Conservation (phyloP, 2,329 filamentous ascomycete species). For the Aspergillus sergii region DNA sequence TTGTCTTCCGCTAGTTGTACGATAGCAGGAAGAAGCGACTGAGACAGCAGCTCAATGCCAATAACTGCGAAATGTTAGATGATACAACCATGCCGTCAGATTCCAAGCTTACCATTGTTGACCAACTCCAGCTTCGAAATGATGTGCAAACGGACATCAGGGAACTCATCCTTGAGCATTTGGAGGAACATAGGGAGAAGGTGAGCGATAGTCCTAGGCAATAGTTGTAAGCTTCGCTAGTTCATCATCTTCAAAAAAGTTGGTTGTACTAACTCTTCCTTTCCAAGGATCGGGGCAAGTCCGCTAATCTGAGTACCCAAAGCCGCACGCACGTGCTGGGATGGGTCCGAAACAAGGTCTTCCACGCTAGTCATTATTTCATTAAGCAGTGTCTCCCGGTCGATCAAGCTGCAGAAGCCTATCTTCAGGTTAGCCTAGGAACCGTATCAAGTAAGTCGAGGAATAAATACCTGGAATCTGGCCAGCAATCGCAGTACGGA, state of each 20-base stretch:
- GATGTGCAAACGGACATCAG: constrained; percentile 96
- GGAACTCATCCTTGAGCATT: constrained; percentile 99
- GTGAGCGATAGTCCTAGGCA: constrained; percentile 82
- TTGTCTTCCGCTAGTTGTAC: constrained; percentile 98
- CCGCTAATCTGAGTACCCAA: constrained; percentile 97
- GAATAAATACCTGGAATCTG: constrained; percentile 76
- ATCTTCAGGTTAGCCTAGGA: constrained; percentile 23
- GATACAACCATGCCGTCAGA: background rate
- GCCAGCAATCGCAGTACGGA: constrained; percentile 92
- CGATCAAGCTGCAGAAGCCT: constrained; percentile 91
- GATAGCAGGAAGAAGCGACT: constrained; percentile 94
- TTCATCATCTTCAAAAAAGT: too few relatives aligned
- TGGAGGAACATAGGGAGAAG: constrained; percentile 97
- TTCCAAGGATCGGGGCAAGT: constrained; percentile 92
- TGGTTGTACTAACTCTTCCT: constrained; percentile 75
- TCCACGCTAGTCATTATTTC: constrained; percentile 97
- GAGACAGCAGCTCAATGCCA: constrained; percentile 93
- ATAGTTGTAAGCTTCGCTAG: constrained; percentile 15
- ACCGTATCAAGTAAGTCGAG: background rate
- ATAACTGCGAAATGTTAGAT: constrained; percentile 65
- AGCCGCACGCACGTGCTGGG: constrained; percentile 93
- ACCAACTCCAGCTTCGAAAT: constrained; percentile 99
- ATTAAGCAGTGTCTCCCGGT: constrained; percentile 83
- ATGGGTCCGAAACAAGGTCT: constrained; percentile 92
- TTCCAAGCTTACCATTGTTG: constrained; percentile 72